A percentile compares a stretch with the other conserved stretches of the same genome.
These are phyloP conservation scores for Juglanconis oblonga DNA, from an alignment of 2,329 filamentous ascomycete genomes.

Conservation along the genomic window DNA sequence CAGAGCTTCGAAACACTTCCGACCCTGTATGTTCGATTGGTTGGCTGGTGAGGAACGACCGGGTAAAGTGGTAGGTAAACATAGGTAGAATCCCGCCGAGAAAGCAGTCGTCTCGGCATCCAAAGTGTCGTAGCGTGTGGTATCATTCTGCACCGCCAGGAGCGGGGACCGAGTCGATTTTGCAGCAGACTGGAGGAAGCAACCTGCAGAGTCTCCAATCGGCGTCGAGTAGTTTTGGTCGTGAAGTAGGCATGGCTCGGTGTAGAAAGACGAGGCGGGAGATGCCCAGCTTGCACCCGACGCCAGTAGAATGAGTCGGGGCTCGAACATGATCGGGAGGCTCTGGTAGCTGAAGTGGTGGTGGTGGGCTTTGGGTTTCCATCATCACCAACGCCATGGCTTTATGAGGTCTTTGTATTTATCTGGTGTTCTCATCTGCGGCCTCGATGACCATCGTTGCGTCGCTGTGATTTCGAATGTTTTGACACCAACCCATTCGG, in stretches of 20 bases:
- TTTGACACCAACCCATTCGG: too few relatives aligned
- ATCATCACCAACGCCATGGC: too few relatives aligned
- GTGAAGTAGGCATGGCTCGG: slow-evolving; percentile 7
- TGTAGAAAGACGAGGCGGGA: neutral
- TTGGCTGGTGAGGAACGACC: slow-evolving; percentile 10
- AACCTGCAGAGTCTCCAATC: neutral
- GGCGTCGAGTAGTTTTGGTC: slow-evolving; percentile 4
- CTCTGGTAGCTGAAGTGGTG: too few relatives aligned
- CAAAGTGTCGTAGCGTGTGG: neutral
- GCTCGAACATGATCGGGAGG: neutral
- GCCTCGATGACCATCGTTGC: too few relatives aligned
- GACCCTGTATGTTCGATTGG: slow-evolving; percentile 30
- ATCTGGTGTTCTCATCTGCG: too few relatives aligned
- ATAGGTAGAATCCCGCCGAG: slow-evolving; percentile 20
- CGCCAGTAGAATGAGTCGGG: neutral
- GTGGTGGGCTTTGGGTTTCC: too few relatives aligned
- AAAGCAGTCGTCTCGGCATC: slow-evolving; percentile 13
- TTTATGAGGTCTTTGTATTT: neutral
- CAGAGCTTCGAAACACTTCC: slow-evolving; percentile 45
- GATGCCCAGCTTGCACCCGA: neutral
- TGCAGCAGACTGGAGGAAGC: neutral
- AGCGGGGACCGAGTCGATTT: neutral
- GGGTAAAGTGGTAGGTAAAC: slow-evolving; percentile 25
- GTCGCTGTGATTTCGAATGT: too few relatives aligned
- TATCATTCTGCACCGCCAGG: neutral